These are phyloP conservation scores for Termitomyces eurrhizus DNA, from an alignment of 768 basidiomycete species.

Conservation along the genomic window DNA sequence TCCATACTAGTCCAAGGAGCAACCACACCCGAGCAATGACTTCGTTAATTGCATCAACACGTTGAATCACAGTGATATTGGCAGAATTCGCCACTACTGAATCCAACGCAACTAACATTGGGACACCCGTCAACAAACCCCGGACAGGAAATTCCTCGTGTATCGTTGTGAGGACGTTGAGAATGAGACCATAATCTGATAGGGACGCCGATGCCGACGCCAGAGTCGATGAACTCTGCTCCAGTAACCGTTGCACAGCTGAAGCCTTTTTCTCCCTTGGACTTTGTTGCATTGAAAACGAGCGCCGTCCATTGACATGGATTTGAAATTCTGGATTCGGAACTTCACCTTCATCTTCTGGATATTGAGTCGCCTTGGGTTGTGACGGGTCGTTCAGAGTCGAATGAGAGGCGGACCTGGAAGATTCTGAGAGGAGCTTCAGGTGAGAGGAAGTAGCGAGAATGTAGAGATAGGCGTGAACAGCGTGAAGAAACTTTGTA, in stretches of 20 bases:
- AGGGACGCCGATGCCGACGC: constrained; percentile 52
- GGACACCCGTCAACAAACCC: constrained; percentile 71
- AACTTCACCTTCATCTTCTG: constrained; percentile 20
- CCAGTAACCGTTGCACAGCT: constrained; percentile 48
- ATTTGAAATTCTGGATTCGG: constrained; percentile 28
- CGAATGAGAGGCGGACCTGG: constrained; percentile 37
- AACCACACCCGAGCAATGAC: constrained; percentile 64
- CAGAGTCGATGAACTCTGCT: constrained; percentile 39
- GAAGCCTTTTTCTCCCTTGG: constrained; percentile 58
- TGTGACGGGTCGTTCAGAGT: constrained; percentile 24
- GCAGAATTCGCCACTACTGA: constrained; percentile 41
- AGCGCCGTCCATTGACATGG: constrained; percentile 38
- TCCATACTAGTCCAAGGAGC: constrained; percentile 69
- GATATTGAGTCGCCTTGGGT: constrained; percentile 29
- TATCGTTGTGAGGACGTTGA: constrained; percentile 61
- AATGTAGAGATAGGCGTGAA: constrained; percentile 78
- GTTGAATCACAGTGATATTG: constrained; percentile 35
- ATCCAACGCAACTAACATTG: constrained; percentile 82
- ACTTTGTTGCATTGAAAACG: constrained; percentile 37
- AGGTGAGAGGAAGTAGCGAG: constrained; percentile 70
- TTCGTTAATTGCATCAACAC: constrained; percentile 55
- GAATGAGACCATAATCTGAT: constrained; percentile 72
- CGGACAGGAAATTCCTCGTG: constrained; percentile 74
- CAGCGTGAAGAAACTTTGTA: constrained; percentile 72
- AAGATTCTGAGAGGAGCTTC: constrained; percentile 38